Evolutionary conservation across 73 alveolate species (phyloP).

Genomic region (Diophrys sp.): DNA sequence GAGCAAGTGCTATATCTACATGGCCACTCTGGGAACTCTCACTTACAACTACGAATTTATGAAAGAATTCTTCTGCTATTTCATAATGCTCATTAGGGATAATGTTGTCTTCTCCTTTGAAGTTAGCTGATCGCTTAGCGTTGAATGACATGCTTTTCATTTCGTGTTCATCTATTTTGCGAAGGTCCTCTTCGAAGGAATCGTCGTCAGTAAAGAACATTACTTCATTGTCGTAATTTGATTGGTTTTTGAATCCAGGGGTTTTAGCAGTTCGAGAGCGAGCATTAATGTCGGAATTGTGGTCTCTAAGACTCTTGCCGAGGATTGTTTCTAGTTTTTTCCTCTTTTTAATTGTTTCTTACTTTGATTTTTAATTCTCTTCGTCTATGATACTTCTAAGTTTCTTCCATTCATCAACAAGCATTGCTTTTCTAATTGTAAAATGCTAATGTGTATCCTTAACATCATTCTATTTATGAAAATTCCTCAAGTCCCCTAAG

Average conservation of each 20-base stretch:
- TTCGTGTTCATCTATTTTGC: neutral
- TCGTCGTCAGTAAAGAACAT: neutral
- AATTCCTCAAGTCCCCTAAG: neutral
- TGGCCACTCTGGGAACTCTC: constrained; percentile 43
- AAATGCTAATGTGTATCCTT: neutral
- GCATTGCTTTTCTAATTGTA: neutral
- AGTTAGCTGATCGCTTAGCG: neutral
- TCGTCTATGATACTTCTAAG: neutral
- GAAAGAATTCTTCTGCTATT: constrained; percentile 36
- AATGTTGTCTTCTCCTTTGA: neutral
- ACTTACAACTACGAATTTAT: constrained; percentile 41
- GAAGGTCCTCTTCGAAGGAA: neutral
- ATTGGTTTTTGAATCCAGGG: too few relatives aligned
- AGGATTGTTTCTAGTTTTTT: neutral
- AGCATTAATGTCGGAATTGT: too few relatives aligned
- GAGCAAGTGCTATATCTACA: constrained; percentile 29
- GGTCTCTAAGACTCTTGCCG: too few relatives aligned
- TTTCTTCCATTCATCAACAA: constrained; percentile 13
- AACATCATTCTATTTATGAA: neutral
- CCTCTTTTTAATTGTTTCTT: neutral
- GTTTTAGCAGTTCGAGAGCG: too few relatives aligned
- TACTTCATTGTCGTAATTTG: too few relatives aligned
- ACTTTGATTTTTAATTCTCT: neutral
- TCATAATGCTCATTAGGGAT: constrained; percentile 7
- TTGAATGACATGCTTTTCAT: neutral